Evolutionary conservation across 2,329 filamentous ascomycete genomes (phyloP).

Genomic region (Penicillium sp.): DNA sequence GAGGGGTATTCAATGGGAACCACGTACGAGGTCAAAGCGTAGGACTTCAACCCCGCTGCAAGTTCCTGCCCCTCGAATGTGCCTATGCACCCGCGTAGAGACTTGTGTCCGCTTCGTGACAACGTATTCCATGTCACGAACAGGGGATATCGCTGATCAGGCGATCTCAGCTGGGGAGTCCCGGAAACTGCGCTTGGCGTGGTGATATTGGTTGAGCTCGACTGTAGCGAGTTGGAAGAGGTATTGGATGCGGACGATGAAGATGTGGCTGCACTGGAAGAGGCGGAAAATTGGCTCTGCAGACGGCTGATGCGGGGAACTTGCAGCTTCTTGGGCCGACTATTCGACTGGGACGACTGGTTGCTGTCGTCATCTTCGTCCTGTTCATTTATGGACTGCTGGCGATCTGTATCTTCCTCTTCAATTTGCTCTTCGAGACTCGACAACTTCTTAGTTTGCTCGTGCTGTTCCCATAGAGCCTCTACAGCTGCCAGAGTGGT

Average conservation of each 20-base stretch:
- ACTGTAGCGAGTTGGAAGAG: constrained; percentile 47
- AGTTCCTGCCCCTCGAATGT: constrained; percentile 82
- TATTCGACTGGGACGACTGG: constrained; percentile 6
- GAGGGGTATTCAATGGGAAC: neutral
- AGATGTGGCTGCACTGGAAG: constrained; percentile 40
- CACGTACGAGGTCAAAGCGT: constrained; percentile 73
- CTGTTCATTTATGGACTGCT: constrained; percentile 25
- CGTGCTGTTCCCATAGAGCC: constrained; percentile 61
- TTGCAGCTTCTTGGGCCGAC: constrained; percentile 26
- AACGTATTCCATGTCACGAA: constrained; percentile 95
- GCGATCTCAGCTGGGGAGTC: constrained; percentile 26
- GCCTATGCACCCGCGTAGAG: constrained; percentile 89
- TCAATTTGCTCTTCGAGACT: constrained; percentile 27
- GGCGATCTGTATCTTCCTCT: constrained; percentile 9
- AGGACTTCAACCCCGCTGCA: constrained; percentile 68
- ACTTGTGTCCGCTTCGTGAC: constrained; percentile 58
- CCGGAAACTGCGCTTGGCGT: constrained; percentile 44
- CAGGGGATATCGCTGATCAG: constrained; percentile 62
- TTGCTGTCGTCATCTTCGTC: constrained; percentile 21
- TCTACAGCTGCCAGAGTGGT: constrained; percentile 68
- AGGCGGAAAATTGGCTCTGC: constrained; percentile 34
- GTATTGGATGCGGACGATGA: constrained; percentile 48
- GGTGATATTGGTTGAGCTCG: constrained; percentile 41
- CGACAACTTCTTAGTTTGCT: constrained; percentile 40
- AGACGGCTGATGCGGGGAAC: constrained; percentile 35